Percentiles rank a stretch among this genome's conserved stretches.
Evolutionary conservation across 208 protist genomes (phyloP).

Genomic region (Wallacemonas sp.): DNA sequence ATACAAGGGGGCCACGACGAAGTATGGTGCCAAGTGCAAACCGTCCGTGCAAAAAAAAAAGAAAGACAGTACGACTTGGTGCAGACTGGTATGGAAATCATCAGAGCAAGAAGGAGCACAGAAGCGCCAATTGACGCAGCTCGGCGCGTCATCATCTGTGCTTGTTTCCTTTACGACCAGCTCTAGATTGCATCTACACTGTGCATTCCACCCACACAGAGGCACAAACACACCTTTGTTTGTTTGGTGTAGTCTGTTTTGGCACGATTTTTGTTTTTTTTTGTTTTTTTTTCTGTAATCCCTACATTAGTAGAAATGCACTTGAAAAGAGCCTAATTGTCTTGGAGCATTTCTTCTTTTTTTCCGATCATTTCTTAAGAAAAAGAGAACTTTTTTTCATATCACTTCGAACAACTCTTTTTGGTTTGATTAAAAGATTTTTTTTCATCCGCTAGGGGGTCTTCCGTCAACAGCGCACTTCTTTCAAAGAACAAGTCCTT

Average conservation of each 20-base stretch:
- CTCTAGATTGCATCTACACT: too few species aligned
- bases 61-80: too few species aligned
- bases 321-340: background rate
- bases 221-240: background rate
- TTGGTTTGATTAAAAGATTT: background rate
- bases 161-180: too few species aligned
- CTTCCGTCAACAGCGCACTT: constrained; percentile 3
- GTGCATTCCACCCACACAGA: background rate
- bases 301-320: constrained; percentile 16
- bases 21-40: too few species aligned
- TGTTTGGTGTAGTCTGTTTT: background rate
- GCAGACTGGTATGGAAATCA: too few species aligned
- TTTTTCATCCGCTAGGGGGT: background rate
- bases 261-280: constrained; percentile 17
- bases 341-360: background rate
- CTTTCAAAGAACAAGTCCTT: too few species aligned
- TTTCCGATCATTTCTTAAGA: constrained; percentile 2
- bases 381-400: constrained; percentile 12
- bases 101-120: too few species aligned
- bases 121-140: too few species aligned
- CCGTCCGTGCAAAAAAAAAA: too few species aligned
- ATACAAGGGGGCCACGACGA: too few species aligned
- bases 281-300: constrained; percentile 8
- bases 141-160: too few species aligned
- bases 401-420: background rate